Conservation (phyloP, 805 yeast species). For the Scheffersomyces coipomensis region DNA sequence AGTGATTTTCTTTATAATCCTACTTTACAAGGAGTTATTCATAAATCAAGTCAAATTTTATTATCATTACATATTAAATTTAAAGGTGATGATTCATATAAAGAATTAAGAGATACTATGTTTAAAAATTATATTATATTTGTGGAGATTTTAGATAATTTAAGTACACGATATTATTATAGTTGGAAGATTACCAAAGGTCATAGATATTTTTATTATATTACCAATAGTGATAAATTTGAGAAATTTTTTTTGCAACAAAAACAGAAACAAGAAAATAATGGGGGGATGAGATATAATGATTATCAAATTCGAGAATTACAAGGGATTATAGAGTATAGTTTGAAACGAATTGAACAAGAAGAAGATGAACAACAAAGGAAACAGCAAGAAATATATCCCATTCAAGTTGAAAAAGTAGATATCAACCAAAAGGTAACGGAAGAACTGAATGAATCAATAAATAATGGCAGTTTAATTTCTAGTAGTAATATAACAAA, state of each 20-base stretch:
- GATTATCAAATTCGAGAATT: neutral
- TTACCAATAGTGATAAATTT: neutral
- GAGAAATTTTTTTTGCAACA: neutral
- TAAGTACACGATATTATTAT: conserved; percentile 33
- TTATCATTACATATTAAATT: conserved; percentile 25
- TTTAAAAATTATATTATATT: conserved; percentile 13
- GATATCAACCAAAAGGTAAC: no score
- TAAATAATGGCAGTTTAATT: no score
- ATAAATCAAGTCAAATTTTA: conserved; percentile 26
- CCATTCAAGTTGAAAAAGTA: no score
- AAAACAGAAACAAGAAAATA: no score
- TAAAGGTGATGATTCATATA: conserved; percentile 21
- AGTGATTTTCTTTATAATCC: conserved; percentile 38
- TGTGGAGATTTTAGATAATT: conserved; percentile 28
- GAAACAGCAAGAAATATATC: no score
- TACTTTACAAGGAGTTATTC: conserved; percentile 23
- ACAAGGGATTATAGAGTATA: no score
- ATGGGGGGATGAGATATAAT: no score
- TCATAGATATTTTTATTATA: conserved; percentile 22
- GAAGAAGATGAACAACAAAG: no score
- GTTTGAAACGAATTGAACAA: no score
- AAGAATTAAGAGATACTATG: conserved; percentile 16
- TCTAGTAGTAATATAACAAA: no score
- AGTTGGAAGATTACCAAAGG: conserved; percentile 38
- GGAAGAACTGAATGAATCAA: no score